Evolutionary conservation across 208 protist genomes (phyloP).

Genomic region (Angomonas deanei): DNA sequence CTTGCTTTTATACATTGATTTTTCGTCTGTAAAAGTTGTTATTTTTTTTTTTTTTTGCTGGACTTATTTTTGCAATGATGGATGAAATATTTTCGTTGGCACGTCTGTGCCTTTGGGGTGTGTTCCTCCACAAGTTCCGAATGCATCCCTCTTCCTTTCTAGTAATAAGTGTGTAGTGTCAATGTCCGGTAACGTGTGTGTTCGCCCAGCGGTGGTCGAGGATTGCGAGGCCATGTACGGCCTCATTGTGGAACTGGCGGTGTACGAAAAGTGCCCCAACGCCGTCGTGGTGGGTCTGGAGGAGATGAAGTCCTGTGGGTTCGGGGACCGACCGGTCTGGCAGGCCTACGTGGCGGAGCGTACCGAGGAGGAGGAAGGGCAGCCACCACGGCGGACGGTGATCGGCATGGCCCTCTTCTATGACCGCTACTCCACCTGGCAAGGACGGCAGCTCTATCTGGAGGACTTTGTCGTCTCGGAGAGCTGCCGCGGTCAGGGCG

Average conservation of each 20-base stretch:
- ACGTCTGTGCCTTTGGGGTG: no score
- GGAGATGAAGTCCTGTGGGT: constrained; percentile 32
- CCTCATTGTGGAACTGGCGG: constrained; percentile 38
- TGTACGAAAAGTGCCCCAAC: constrained; percentile 30
- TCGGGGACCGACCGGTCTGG: constrained; percentile 24
- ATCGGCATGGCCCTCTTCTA: constrained; percentile 51
- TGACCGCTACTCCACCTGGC: constrained; percentile 53
- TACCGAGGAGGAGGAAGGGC: constrained; percentile 5
- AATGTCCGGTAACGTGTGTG: background rate
- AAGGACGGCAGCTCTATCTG: constrained; percentile 43
- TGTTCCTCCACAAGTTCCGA: no score
- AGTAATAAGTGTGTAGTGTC: no score
- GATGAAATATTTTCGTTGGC: no score
- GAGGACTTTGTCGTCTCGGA: constrained; percentile 49
- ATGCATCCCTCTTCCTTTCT: no score
- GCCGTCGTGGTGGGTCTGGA: constrained; percentile 25
- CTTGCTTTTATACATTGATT: no score
- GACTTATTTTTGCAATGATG: no score
- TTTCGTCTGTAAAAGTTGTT: no score
- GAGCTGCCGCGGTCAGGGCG: constrained; percentile 20
- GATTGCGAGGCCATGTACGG: constrained; percentile 27
- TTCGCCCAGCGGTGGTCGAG: constrained; percentile 21
- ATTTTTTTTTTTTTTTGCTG: no score
- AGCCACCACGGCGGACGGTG: constrained; percentile 13
- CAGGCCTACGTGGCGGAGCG: constrained; percentile 38